A percentile compares a stretch with the other conserved stretches of the same genome.
phyloP scores from a whole-genome alignment of 1,284 basidiomycete genomes.

The Sanguinoderma infundibulare region DNA sequence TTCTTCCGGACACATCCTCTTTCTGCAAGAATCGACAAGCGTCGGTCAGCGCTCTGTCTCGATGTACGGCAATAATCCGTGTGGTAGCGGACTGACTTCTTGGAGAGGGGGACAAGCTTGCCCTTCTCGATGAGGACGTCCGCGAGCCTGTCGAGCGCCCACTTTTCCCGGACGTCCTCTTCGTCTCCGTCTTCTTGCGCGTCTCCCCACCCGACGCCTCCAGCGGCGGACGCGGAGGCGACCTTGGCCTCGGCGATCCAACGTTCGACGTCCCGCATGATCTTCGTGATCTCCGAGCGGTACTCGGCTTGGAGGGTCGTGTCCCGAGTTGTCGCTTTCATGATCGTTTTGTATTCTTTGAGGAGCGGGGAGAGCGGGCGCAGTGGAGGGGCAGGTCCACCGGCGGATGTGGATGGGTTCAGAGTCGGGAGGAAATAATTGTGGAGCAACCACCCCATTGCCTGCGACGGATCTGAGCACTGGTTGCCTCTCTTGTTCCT shows the following conservation, averaged over 20 bases:
- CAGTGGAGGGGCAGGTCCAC: conserved; percentile 35
- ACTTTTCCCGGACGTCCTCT: conserved; percentile 56
- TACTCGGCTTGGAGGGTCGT: conserved; percentile 58
- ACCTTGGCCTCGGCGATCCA: conserved; percentile 79
- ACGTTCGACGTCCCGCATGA: conserved; percentile 63
- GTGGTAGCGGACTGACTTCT: conserved; percentile 57
- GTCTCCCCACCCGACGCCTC: conserved; percentile 48
- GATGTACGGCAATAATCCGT: not conserved
- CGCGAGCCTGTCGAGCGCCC: conserved; percentile 72
- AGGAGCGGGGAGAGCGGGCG: conserved; percentile 63
- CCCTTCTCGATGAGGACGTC: conserved; percentile 66
- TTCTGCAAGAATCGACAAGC: conserved; percentile 44
- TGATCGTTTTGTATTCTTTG: conserved; percentile 68
- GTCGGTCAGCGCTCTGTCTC: conserved; percentile 14
- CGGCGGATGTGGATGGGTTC: conserved; percentile 53
- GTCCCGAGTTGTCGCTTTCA: conserved; percentile 66
- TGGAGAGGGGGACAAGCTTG: conserved; percentile 77
- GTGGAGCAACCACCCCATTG: conserved; percentile 78
- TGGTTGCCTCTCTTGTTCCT: not conserved
- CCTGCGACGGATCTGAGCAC: conserved; percentile 43
- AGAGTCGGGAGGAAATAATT: conserved; percentile 80
- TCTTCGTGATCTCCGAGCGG: conserved; percentile 50
- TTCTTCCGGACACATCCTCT: conserved; percentile 51
- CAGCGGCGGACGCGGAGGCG: conserved; percentile 48
- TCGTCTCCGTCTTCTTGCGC: conserved; percentile 29